Base-by-base conservation (phyloP, 345 rosid genomes). In the Aquilaria malaccensis region DNA sequence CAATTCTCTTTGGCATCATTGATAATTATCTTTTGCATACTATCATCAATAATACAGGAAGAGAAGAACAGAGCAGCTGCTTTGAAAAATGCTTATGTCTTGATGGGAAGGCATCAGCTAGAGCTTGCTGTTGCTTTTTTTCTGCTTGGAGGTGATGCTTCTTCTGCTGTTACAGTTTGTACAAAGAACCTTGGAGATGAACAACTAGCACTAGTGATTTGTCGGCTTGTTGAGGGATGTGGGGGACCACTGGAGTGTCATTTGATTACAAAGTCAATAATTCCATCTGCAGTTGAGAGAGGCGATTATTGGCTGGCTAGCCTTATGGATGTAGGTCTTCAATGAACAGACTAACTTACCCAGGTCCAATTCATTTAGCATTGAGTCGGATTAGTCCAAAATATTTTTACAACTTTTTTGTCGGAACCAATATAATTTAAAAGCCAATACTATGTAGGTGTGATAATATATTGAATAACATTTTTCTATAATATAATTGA, bases 61-160 rank as follows among this genome's bases (percentile, higher is more conserved):
- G 98, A 92, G 68, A 92, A 85, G 75, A 82, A 88, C 66, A 92
- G 83, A 78, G 84, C 95, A 49, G 98, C 96, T 62, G 96, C 96
- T 66, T 69, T 92, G 65, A 92, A 92, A 81, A 88, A 92, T 83
- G 98, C 96, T 13, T 92, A 88, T 76, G 96, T 92, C 67, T 80
- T 92, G 69, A 81, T 92, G 87, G 95, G 98, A 50, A 85, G 85
- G 69, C 98, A 92, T 76, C 96, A 92, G 63, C 72, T 89, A 69
- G 96, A 86, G 83, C 73, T 88, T 71, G 96, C 98, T 55, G 68
- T 79, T 75, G 95, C 92, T 65, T 88, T 92, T 81, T 92, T 92
- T 72, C 80, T 92, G 63, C 96, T 92, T 68, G 98, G 98, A 65
- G 92, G 98, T 67, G 98, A 92, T 67, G 65, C 84, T 74, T 76